Base-by-base conservation (phyloP, 768 basidiomycete genomes). In the Gymnopilus junonius region DNA sequence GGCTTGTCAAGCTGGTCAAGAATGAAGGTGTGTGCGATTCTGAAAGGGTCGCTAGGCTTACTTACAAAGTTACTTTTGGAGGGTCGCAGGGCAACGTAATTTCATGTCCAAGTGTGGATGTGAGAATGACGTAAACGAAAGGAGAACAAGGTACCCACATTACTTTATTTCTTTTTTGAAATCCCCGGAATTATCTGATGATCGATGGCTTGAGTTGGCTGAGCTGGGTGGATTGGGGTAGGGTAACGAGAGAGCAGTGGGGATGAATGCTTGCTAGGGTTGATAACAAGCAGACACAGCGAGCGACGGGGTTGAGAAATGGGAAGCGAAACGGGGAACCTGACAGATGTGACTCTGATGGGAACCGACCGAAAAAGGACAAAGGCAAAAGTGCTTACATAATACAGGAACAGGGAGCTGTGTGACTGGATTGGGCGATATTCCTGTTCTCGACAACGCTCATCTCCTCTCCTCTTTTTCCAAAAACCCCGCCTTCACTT, bases 361-460 rank as follows among this genome's bases (percentile, higher is more conserved):
- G 25, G 37, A 42, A 4, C 25, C 17, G 40, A 21, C 56, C 56
- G 43, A 58, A 46, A 58, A 58, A 58, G 56, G 56, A 58, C 40
- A 43, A 58, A 58, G 56, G 56, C 56, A 58, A 57, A 39, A 17
- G 42, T 32, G 56, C 23, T 58, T 25, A 58, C 23, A 17, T 58
- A 45, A 58, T 58, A 43, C 56, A 58, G 56, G 56, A 58, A 58
- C 56, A 29, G 46, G 34, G 42, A 29, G 32, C 20, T 31, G 42
- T 29, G 27, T 15, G 45, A 21, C 7, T 7, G 45, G 5, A 27
- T 51, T 51, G 29, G 48, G 48, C 14, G 48, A 51, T 29, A 14
- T 51, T 29, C 17, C 48, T 31, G 48, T 51, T 51, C 29, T 51
- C 48, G 48, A 45, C 56, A 58, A 42, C 27, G 37, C 40, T 39